Evolutionary conservation across 352 stramenopile genomes (phyloP).

Genomic region (Phytophthora quininea): DNA sequence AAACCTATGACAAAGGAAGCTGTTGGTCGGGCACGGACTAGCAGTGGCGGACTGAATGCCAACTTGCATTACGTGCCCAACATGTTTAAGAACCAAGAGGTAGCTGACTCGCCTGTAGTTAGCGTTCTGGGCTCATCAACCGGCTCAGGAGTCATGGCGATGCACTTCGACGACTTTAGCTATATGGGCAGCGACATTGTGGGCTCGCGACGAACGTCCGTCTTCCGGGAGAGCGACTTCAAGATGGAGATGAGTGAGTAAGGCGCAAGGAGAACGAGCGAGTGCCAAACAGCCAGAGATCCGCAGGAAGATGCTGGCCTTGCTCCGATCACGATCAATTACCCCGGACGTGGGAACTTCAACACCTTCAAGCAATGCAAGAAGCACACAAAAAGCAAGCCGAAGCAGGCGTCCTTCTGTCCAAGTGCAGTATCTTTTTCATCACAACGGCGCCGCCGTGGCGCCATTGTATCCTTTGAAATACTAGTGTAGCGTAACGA

Average conservation of each 20-base stretch:
- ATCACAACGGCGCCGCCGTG: constrained; percentile 8
- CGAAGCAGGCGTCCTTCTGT: constrained; percentile 22
- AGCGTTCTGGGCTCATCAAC: constrained; percentile 46
- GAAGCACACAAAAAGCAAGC: constrained; percentile 6
- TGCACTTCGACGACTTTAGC: constrained; percentile 90
- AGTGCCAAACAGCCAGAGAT: constrained; percentile 10
- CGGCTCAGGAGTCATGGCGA: constrained; percentile 66
- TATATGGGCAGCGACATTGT: constrained; percentile 90
- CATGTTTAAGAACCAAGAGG: constrained; percentile 84
- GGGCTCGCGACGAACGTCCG: constrained; percentile 77
- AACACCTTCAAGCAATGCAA: constrained; percentile 17
- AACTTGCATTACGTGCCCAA: constrained; percentile 82
- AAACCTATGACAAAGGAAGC: constrained; percentile 53
- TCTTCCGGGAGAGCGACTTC: constrained; percentile 85
- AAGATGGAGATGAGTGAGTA: constrained; percentile 85
- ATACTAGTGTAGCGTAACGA: constrained; percentile 18
- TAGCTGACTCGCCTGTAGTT: constrained; percentile 80
- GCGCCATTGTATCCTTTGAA: constrained; percentile 29
- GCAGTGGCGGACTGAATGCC: constrained; percentile 53
- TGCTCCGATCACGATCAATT: constrained; percentile 10
- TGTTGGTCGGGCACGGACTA: constrained; percentile 46
- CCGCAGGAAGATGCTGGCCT: constrained; percentile 9
- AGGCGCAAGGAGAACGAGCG: background rate
- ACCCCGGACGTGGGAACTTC: background rate
- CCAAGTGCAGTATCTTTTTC: constrained; percentile 20